Conservation (phyloP, 2,329 filamentous ascomycete genomes). For the Diaporthe eres region DNA sequence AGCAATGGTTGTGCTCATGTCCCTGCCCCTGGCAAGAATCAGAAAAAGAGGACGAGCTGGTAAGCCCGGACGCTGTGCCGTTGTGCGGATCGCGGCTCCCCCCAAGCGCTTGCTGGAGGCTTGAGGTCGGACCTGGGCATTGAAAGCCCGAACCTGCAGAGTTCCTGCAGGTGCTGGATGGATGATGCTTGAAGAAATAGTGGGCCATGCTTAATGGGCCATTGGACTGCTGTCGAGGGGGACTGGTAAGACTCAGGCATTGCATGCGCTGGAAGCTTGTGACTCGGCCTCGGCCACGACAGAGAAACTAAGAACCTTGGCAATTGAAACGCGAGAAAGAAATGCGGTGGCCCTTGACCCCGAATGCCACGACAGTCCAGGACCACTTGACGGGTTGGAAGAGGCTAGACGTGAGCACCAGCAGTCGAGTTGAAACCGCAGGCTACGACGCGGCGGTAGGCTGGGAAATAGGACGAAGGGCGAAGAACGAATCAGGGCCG, state of each 20-base stretch:
- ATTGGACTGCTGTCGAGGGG: conserved; percentile 12
- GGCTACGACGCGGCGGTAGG: conserved; percentile 9
- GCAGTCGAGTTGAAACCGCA: conserved; percentile 22
- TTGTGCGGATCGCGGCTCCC: neutral
- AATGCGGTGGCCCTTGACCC: neutral
- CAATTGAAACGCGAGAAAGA: conserved; percentile 6
- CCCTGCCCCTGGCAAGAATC: neutral
- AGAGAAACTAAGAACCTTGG: conserved; percentile 19
- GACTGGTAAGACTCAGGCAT: conserved; percentile 27
- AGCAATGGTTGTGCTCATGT: neutral
- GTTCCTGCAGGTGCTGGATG: conserved; percentile 27
- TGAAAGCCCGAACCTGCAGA: conserved; percentile 24
- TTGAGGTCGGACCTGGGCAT: conserved; percentile 8
- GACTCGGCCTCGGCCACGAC: conserved; percentile 11
- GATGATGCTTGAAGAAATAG: conserved; percentile 19
- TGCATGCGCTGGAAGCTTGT: conserved; percentile 36
- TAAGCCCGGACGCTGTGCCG: neutral
- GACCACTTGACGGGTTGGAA: conserved; percentile 1
- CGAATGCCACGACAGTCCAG: conserved; percentile 1
- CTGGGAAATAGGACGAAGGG: neutral
- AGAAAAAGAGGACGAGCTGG: neutral
- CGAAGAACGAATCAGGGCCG: conserved; percentile 7
- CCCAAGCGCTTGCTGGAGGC: conserved; percentile 17
- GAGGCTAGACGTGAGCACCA: conserved; percentile 12
- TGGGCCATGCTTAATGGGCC: neutral